These are phyloP conservation scores for Clonostachys chloroleuca DNA, from an alignment of 2,329 filamentous ascomycete genomes.

Conservation along the genomic window DNA sequence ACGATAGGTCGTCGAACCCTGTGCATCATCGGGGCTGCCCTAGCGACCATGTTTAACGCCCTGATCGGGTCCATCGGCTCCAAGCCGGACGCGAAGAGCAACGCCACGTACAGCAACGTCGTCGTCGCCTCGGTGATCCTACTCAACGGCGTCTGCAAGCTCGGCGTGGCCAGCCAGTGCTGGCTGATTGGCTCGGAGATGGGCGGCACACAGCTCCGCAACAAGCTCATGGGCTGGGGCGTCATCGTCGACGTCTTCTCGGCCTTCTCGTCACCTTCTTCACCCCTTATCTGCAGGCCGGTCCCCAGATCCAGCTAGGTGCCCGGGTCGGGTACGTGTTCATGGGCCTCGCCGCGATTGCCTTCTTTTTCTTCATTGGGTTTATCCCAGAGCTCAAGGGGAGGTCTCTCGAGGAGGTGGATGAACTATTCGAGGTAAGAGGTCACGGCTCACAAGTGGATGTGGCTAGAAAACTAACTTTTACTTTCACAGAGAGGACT, in stretches of 20 bases:
- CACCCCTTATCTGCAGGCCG: slow-evolving; percentile 8
- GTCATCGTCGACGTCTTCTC: slow-evolving; percentile 7
- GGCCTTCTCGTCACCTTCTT: slow-evolving; percentile 11
- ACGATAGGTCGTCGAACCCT: slow-evolving; percentile 3
- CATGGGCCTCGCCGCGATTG: slow-evolving; percentile 6
- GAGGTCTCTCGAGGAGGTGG: slow-evolving; percentile 14
- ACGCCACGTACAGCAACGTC: slow-evolving; percentile 2
- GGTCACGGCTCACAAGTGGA: too few relatives aligned
- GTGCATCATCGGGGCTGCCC: slow-evolving; percentile 5
- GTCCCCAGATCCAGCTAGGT: slow-evolving; percentile 7
- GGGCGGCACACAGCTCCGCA: slow-evolving; percentile 3
- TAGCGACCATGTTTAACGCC: slow-evolving; percentile 3
- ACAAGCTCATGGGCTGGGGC: slow-evolving; percentile 2
- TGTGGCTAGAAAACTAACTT: too few relatives aligned
- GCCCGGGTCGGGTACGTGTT: slow-evolving; percentile 10
- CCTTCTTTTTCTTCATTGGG: slow-evolving; percentile 9
- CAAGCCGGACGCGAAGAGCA: slow-evolving; percentile 4
- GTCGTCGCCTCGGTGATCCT: slow-evolving; percentile 6
- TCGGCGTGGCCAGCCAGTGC: slow-evolving; percentile 4
- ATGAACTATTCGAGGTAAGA: slow-evolving; percentile 11
- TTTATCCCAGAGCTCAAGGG: slow-evolving; percentile 13
- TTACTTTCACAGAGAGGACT: neutral
- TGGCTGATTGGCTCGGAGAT: slow-evolving; percentile 3
- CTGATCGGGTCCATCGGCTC: slow-evolving; percentile 5
- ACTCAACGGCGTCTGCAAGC: slow-evolving; percentile 4